Base-by-base conservation (phyloP, 208 protist species). In the Leishmania major region DNA sequence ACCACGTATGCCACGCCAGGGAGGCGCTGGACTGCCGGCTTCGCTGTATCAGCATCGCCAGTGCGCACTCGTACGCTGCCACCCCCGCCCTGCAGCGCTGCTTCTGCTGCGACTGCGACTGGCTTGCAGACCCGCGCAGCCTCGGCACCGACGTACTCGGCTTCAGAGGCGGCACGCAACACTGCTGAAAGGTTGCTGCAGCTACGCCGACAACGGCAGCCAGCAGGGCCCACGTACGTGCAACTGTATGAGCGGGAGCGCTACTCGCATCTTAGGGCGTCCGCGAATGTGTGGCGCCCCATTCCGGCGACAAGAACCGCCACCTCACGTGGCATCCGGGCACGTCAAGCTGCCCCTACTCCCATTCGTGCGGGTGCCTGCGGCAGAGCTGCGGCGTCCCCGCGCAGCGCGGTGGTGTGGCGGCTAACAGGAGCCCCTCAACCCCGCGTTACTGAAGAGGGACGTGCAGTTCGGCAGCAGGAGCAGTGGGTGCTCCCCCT, bases 331-430 rank as follows among this genome's bases (percentile, higher is more conserved):
- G 11, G 53, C 73, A 59, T 22, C 13, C 28, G 47, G 13, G 19
- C n/a, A 40, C 13, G 47, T 35, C 72, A 59, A 25, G 3, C 25
- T 40, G 2, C 22, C 0, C 15, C 19, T 72, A 47, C 67, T 15
- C 22, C 37, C 40, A 31, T 0, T 70, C 15, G 49, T n/a, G 37
- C 35, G 25, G 53, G 70, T 31, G 51, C 15, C 40, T 1, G 73
- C 31, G 3, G 17, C 72, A 8, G 22, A 59, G 62, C 45, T 43
- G 75, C 45, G n/a, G 71, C 45, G 1, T 25, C 75, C 59, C 1
- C 10, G 64, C 19, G 45, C 49, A n/a, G 62, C 31, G 76, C 81
- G 11, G 76, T 80, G 13, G 81, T 84, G 81, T 84, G 81, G 81
- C 81, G 81, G 25, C 75, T 84, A 17, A 47, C 31, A 1, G 69